These are phyloP conservation scores for Acanthamoeba rhysodes DNA, from an alignment of 208 protist species.

Conservation along the genomic window DNA sequence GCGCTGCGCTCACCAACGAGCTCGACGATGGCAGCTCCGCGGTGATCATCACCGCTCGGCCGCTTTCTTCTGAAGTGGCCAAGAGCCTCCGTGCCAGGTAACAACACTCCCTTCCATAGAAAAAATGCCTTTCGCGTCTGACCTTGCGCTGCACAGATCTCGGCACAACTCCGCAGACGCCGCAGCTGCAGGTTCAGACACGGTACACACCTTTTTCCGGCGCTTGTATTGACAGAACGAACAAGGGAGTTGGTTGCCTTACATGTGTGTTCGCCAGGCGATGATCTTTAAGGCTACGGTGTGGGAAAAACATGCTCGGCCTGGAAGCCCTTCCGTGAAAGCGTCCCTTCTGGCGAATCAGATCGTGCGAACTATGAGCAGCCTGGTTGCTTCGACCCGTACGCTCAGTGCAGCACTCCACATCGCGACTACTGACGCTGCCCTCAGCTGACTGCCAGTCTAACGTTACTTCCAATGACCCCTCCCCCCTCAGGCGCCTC, in stretches of 20 bases:
- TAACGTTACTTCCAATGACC: background rate
- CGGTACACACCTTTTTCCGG: too few relatives aligned
- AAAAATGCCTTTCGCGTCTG: background rate
- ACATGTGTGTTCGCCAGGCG: too few relatives aligned
- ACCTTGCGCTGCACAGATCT: too few relatives aligned
- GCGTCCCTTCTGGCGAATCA: background rate
- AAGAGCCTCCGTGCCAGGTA: background rate
- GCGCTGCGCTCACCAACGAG: background rate
- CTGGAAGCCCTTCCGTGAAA: background rate
- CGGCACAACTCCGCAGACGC: too few relatives aligned
- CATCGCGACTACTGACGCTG: too few relatives aligned
- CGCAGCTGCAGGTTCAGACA: too few relatives aligned
- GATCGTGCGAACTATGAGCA: background rate
- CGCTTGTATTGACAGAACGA: too few relatives aligned
- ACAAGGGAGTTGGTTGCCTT: too few relatives aligned
- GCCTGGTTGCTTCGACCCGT: background rate
- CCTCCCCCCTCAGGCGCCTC: background rate
- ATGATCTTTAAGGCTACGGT: conserved; percentile 29
- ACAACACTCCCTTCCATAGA: background rate
- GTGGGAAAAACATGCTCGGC: background rate
- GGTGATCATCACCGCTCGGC: conserved; percentile 2
- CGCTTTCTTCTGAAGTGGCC: background rate
- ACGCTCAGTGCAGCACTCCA: background rate
- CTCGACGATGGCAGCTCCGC: background rate
- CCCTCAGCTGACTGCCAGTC: background rate